These are phyloP conservation scores for Fomes fomentarius DNA, from an alignment of 1,284 basidiomycete genomes.

Conservation along the genomic window DNA sequence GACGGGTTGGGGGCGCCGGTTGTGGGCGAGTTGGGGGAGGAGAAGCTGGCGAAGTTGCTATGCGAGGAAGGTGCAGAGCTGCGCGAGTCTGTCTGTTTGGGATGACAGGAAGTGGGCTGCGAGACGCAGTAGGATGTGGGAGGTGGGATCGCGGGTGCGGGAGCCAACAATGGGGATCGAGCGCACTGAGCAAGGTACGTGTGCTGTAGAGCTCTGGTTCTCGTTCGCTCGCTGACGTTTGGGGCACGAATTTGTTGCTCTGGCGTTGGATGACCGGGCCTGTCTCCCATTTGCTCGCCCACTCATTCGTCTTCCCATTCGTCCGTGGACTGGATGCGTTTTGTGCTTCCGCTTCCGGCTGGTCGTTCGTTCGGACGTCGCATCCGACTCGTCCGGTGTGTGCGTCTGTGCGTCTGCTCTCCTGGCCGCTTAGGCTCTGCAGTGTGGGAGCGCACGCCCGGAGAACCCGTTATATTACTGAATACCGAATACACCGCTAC, in stretches of 20 bases:
- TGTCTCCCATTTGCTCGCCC: conserved; percentile 8
- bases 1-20: background rate
- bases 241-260: conserved; percentile 12
- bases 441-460: conserved; percentile 1
- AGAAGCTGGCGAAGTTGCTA: background rate
- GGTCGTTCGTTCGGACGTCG: conserved; percentile 11
- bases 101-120: background rate
- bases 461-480: background rate
- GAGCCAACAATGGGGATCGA: background rate
- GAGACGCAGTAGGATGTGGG: background rate
- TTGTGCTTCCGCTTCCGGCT: conserved; percentile 9
- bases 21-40: background rate
- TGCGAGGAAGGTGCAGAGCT: too few species aligned
- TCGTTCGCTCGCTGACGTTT: conserved; percentile 21
- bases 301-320: conserved; percentile 11
- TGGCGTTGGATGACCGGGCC: conserved; percentile 3
- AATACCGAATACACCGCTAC: conserved; percentile 8
- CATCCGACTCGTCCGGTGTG: conserved; percentile 16
- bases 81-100: too few species aligned
- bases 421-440: conserved; percentile 1
- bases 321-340: background rate
- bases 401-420: conserved; percentile 2
- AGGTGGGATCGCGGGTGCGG: background rate
- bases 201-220: background rate
- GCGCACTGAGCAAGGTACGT: conserved; percentile 7